A percentile compares a stretch with the other conserved stretches of the same genome.
Conservation (phyloP, 2,329 filamentous ascomycete species). For the Hymenoscyphus infarciens region DNA sequence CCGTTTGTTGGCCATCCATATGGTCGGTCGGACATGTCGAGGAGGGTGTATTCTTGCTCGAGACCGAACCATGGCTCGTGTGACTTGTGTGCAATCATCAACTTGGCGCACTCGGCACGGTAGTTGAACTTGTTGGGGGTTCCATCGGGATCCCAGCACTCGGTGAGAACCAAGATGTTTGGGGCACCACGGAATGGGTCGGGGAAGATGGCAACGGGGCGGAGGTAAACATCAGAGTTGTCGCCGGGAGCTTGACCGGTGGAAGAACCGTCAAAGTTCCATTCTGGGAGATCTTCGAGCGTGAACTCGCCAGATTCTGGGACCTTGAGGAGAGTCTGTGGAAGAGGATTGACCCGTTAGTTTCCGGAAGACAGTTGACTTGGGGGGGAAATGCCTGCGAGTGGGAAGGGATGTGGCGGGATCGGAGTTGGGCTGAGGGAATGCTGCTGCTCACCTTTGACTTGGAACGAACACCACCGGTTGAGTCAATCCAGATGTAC, state of each 20-base stretch:
- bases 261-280: constrained; percentile 86
- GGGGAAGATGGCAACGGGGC: constrained; percentile 82
- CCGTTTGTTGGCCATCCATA: constrained; percentile 85
- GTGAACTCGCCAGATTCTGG: constrained; percentile 40
- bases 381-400: not conserved
- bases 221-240: constrained; percentile 97
- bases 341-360: constrained; percentile 26
- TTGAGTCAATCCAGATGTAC: constrained; percentile 91
- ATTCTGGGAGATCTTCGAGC: constrained; percentile 67
- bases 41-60: constrained; percentile 95
- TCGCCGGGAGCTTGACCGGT: constrained; percentile 89
- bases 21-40: constrained; percentile 80
- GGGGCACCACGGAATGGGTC: constrained; percentile 86
- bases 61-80: constrained; percentile 96
- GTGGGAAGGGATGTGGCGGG: constrained; percentile 25
- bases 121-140: constrained; percentile 98
- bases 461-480: constrained; percentile 85
- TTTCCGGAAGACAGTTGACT: not conserved
- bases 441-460: constrained; percentile 72
- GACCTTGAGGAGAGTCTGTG: constrained; percentile 60
- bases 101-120: constrained; percentile 83
- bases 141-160: constrained; percentile 92
- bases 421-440: not conserved
- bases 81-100: constrained; percentile 82
- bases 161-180: constrained; percentile 91